Base-by-base conservation (phyloP, 257 asterid species). In the Solanum chiquidenum region DNA sequence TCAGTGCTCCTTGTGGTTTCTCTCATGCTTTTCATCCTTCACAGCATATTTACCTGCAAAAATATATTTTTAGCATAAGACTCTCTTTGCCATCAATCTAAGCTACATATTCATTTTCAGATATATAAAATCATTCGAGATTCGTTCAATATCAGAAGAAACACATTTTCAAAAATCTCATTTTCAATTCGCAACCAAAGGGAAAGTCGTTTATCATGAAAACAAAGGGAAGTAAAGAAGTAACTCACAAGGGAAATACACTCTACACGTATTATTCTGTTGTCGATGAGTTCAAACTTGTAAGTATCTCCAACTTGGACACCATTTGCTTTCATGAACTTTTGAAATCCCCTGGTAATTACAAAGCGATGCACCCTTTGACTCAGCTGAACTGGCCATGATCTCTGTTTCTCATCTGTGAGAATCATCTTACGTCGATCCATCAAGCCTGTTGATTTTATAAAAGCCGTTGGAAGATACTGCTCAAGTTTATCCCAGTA, bases 241-340 rank as follows among this genome's bases (percentile, higher is more conserved):
- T 55, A 20, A 55, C 66, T 55, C 66, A 20, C 75, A 29, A 68
- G 34, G 75, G 42, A 87, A 66, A 25, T 33, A 31, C 58, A 9
- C 90, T 18, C 90, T 25, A 84, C 33, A 12, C 62, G 86, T 10
- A 31, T 29, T 14, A 77, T 40, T 71, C 86, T 87, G 14, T 33
- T 74, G 34, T 88, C 29, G 7, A 85, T 60, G 83, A 88, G 79
- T 66, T 88, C 90, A 76, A 88, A 85, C 73, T 76, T 88, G 72
- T 38, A 88, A 12, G 34, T 13, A 16, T 88, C 83, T 76, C 90
- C 90, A 42, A 20, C 90, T 76, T 76, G 79, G 35, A 88, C 83
- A 58, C 72, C 90, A 76, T 88, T 88, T 40, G 86, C 88, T 18
- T 9, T 21, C 20, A 11, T 13, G 82, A 88, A 85, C 27, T 31